Evolutionary conservation across 2,329 filamentous ascomycete species (phyloP), one percentile per base, ranked within the genome.

Genomic region (Pleomassaria siparia): DNA sequence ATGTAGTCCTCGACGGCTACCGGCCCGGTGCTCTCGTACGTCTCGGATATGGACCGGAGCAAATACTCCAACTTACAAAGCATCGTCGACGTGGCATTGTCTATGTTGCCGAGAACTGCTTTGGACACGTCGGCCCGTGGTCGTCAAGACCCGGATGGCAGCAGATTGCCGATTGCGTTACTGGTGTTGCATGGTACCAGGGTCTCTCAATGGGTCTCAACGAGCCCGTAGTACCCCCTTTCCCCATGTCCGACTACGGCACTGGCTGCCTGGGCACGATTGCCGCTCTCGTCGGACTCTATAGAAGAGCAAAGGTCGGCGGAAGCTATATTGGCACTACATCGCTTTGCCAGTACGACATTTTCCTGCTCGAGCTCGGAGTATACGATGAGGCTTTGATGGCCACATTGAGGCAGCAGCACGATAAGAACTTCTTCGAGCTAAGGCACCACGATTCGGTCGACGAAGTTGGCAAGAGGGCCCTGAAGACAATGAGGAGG

Each of bases 211-310:
- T 85, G 80, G 80, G 79, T 1, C 62, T 83, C 11, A 62, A 79
- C 25, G 84, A 86, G 59, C 84, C 84, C 13, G 78, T 87, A 1
- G 81, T 87, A 0, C 85, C 85, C 37, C 83, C 84, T 0, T 81
- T 81, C 56, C 79, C 78, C 2, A 80, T 81, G 63, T 75, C 75
- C 69, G 69, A 81, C 69, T 89, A 89, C 58, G 85, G 85, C 30
- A 88, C 86, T 0, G 86, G 86, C 24, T 87, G 84, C 60, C 84
- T 88, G 72, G 86, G 85, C 3, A 83, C 84, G 36, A 83, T 87
- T 55, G 82, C 85, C 3, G 85, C 85, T 0, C 65, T 89, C 28
- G 77, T 77, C 0, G 86, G 84, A 1, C 74, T 89, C 8, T 83
- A 82, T 58, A 78, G 80, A 56, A 77, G 86, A 25, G 80, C 85